Evolutionary conservation across 225 moss, liverwort and hornwort species (phyloP), one percentile per base, ranked within the genome.

Genomic region (Marchantia polymorpha): DNA sequence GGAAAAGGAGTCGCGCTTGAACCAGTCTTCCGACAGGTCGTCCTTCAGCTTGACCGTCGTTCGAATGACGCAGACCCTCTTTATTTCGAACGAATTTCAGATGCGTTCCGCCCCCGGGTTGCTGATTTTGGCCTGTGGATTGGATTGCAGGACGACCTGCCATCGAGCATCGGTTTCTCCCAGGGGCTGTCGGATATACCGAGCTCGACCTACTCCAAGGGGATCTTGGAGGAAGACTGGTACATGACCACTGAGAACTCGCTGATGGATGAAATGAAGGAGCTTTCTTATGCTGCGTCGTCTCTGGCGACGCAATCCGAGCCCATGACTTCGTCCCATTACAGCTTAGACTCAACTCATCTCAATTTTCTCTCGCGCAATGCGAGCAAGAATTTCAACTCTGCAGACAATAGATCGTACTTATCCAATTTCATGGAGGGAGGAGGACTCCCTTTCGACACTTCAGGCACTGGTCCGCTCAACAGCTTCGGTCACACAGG

Each of bases 261-360:
- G 22, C 82, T 83, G 68, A 83, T 87, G 79, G 83, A 87, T 48
- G 87, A 81, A 20, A 82, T 83, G 87, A 87, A 87, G 79, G 87
- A 87, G 79, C 84, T 87, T 17, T 82, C 81, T 25, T 83, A 82
- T 56, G 81, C 75, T 9, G 79, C 78, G 17, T 82, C 83, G 12
- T 79, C 84, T 58, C 76, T 86, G 13, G 71, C 82, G 51, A 66
- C 73, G 5, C 81, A 78, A 52, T 58, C 60, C 16, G 75, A 59
- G 58, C 51, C 31, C 59, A 46, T 56, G 56, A 31, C 29, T 0
- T 8, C 64, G 9, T 25, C 77, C 39, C 77, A 78, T 26, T 67
- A 65, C 77, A 78, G 48, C 29, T 67, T 78, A 64, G 64, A 78
- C 26, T 78, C 77, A 10, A 10, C 64, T 25, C 63, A 64, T 23